Conservation (phyloP, 1,284 basidiomycete species). For the Apiotrichum sp. region DNA sequence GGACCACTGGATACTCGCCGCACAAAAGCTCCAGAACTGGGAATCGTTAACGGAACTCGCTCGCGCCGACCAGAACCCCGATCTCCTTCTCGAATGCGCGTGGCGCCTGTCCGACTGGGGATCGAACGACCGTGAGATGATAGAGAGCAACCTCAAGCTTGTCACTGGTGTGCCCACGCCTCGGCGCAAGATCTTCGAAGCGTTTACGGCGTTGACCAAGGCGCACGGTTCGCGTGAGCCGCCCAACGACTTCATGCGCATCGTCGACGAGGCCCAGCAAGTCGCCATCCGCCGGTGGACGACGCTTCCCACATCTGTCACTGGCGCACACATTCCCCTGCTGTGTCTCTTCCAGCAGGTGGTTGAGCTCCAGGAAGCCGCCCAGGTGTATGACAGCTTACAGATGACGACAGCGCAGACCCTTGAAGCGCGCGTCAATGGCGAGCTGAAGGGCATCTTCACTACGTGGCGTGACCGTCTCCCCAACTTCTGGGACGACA, state of each 20-base stretch:
- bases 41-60: slow-evolving; percentile 92
- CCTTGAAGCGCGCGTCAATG: slow-evolving; percentile 81
- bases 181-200: slow-evolving; percentile 89
- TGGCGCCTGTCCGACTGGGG: slow-evolving; percentile 94
- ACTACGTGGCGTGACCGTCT: slow-evolving; percentile 96
- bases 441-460: slow-evolving; percentile 91
- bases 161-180: slow-evolving; percentile 85
- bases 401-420: slow-evolving; percentile 82
- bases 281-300: slow-evolving; percentile 95
- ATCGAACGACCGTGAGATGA: slow-evolving; percentile 57
- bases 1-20: slow-evolving; percentile 96
- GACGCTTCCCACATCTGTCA: slow-evolving; percentile 75
- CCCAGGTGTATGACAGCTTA: slow-evolving; percentile 87
- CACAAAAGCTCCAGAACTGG: slow-evolving; percentile 98
- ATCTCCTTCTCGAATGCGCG: slow-evolving; percentile 87
- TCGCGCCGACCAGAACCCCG: slow-evolving; percentile 82
- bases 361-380: slow-evolving; percentile 94
- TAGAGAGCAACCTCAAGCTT: slow-evolving; percentile 78
- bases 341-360: slow-evolving; percentile 99
- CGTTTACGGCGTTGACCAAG: slow-evolving; percentile 75
- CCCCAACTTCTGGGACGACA: slow-evolving; percentile 94
- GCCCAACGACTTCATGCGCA: slow-evolving; percentile 66
- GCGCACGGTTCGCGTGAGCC: slow-evolving; percentile 49
- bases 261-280: slow-evolving; percentile 95
- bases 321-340: slow-evolving; percentile 86